Conservation (phyloP, 2,329 filamentous ascomycete genomes). For the Pseudocercospora pini-densiflorae region DNA sequence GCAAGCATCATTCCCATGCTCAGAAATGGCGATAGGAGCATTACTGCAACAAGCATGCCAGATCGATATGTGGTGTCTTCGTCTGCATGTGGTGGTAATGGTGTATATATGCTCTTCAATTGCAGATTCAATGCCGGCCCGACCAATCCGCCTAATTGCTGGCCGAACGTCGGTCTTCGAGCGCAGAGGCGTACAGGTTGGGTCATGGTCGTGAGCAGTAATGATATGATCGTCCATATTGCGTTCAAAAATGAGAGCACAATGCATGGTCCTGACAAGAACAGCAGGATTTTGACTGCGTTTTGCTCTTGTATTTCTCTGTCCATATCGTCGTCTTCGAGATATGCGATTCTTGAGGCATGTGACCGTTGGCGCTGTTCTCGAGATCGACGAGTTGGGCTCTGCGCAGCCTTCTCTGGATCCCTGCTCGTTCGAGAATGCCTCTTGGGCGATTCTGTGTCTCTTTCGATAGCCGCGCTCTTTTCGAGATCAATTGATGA, state of each 20-base stretch:
- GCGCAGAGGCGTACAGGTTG: slow-evolving; percentile 61
- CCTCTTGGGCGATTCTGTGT: slow-evolving; percentile 21
- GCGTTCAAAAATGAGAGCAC: slow-evolving; percentile 59
- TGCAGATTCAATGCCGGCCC: slow-evolving; percentile 59
- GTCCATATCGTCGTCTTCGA: slow-evolving; percentile 42
- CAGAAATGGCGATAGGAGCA: slow-evolving; percentile 60
- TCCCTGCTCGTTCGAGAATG: slow-evolving; percentile 25
- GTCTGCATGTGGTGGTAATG: slow-evolving; percentile 36
- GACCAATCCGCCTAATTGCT: slow-evolving; percentile 58
- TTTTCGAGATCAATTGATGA: slow-evolving; percentile 41
- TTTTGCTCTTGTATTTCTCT: slow-evolving; percentile 48
- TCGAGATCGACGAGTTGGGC: slow-evolving; percentile 21
- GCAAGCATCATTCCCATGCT: slow-evolving; percentile 61
- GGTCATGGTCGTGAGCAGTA: slow-evolving; percentile 56
- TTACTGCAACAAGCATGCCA: slow-evolving; percentile 55
- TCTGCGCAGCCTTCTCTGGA: slow-evolving; percentile 33
- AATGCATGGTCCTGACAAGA: slow-evolving; percentile 58
- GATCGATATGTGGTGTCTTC: slow-evolving; percentile 46
- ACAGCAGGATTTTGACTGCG: slow-evolving; percentile 54
- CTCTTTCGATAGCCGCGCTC: slow-evolving; percentile 20
- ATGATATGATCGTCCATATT: slow-evolving; percentile 58
- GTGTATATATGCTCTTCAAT: slow-evolving; percentile 54
- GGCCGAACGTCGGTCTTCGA: slow-evolving; percentile 51
- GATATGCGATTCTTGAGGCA: slow-evolving; percentile 26
- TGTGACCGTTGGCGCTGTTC: slow-evolving; percentile 11